phyloP scores from a whole-genome alignment of 352 stramenopile genomes.

The Saprolegnia diclina region DNA sequence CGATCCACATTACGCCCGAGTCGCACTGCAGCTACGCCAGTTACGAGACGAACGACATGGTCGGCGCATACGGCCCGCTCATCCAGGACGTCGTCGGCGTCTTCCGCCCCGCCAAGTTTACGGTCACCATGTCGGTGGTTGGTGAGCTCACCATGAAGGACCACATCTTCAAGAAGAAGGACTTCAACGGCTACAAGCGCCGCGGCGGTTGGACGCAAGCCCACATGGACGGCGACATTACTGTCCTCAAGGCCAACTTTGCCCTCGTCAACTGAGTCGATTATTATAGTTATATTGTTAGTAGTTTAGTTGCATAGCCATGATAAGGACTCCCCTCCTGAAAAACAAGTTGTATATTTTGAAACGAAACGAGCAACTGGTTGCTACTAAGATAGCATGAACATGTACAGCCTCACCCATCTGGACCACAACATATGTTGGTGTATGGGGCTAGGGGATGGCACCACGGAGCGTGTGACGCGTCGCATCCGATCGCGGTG shows the following conservation, averaged over 20 bases:
- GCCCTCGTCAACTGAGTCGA: slow-evolving; percentile 15
- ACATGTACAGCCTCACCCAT: too few relatives aligned
- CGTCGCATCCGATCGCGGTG: too few relatives aligned
- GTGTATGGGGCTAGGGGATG: too few relatives aligned
- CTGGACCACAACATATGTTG: too few relatives aligned
- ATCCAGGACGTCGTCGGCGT: slow-evolving; percentile 97
- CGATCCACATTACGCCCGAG: slow-evolving; percentile 98
- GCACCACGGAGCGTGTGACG: too few relatives aligned
- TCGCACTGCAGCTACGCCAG: slow-evolving; percentile 94
- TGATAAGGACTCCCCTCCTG: too few relatives aligned
- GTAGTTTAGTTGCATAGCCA: too few relatives aligned
- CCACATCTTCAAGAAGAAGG: slow-evolving; percentile 68
- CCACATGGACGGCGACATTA: slow-evolving; percentile 80
- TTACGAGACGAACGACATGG: slow-evolving; percentile 97
- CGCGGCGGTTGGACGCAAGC: slow-evolving; percentile 76
- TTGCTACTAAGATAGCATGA: too few relatives aligned
- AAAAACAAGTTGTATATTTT: too few relatives aligned
- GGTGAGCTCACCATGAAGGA: slow-evolving; percentile 67
- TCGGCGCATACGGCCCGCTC: slow-evolving; percentile 84
- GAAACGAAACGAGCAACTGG: too few relatives aligned
- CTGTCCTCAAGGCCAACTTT: slow-evolving; percentile 80
- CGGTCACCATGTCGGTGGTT: slow-evolving; percentile 96
- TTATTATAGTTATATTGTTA: neutral
- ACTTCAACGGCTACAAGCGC: slow-evolving; percentile 73
- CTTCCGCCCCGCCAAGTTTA: slow-evolving; percentile 96